phyloP scores from a whole-genome alignment of 2,329 filamentous ascomycete species.

The Ampelomyces quisqualis region DNA sequence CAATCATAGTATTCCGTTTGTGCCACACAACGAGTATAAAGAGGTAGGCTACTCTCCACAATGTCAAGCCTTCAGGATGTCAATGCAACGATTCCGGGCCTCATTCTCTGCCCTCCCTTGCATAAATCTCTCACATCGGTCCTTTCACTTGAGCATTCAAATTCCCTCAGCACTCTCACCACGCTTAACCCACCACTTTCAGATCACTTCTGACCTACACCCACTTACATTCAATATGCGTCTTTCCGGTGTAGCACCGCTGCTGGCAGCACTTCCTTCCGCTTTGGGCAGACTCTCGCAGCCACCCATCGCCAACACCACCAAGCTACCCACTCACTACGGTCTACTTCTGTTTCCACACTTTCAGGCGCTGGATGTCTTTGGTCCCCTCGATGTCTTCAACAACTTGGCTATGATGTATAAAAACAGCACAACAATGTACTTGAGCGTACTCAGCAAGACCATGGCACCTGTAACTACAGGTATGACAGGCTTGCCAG shows the following conservation, averaged over 20 bases:
- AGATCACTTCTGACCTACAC: background rate
- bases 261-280: slow-evolving; percentile 9
- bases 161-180: background rate
- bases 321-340: slow-evolving; percentile 24
- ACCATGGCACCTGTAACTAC: slow-evolving; percentile 34
- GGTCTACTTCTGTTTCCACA: slow-evolving; percentile 26
- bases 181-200: background rate
- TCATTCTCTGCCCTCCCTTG: too few relatives aligned
- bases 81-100: too few relatives aligned
- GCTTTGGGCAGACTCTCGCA: slow-evolving; percentile 9
- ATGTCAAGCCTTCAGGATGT: too few relatives aligned
- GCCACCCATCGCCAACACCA: slow-evolving; percentile 26
- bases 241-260: slow-evolving; percentile 9
- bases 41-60: background rate
- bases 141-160: too few relatives aligned
- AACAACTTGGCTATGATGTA: slow-evolving; percentile 32
- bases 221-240: slow-evolving; percentile 8
- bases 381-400: slow-evolving; percentile 51
- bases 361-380: slow-evolving; percentile 39
- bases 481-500: slow-evolving; percentile 16
- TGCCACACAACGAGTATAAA: background rate
- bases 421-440: slow-evolving; percentile 23
- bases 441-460: slow-evolving; percentile 28
- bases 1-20: background rate
- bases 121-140: too few relatives aligned